These are phyloP conservation scores for Aegilops bicornis DNA, from an alignment of 176 grass and related monocot genomes.

Conservation along the genomic window DNA sequence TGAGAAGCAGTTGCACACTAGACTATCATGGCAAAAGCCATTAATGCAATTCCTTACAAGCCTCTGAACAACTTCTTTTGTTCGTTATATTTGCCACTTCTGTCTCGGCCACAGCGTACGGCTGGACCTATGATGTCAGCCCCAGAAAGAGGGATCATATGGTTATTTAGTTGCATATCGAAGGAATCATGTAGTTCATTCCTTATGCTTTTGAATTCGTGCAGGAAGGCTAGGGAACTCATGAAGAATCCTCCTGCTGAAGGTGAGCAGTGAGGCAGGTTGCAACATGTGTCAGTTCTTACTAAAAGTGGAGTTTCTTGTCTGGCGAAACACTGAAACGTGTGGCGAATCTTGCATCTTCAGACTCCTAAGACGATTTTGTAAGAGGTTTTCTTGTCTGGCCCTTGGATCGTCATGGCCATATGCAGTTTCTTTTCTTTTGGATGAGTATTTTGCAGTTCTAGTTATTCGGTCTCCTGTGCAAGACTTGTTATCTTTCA, in stretches of 20 bases:
- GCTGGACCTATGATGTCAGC: no score
- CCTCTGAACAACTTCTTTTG: background rate
- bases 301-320: no score
- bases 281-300: no score
- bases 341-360: no score
- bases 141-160: background rate
- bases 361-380: background rate
- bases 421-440: no score
- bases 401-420: background rate
- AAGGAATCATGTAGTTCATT: constrained; percentile 1
- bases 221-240: constrained; percentile 1
- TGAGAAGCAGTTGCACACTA: background rate
- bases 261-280: background rate
- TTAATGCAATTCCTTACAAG: background rate
- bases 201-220: background rate
- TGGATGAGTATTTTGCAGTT: no score
- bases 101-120: no score
- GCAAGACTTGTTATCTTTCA: no score
- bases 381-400: background rate
- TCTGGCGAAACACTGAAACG: no score
- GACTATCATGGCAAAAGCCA: background rate
- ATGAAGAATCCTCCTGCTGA: background rate
- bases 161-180: background rate
- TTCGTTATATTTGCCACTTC: background rate
- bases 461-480: no score